Percentiles rank a stretch among this genome's conserved stretches.
Conservation (phyloP, 345 rosid genomes). For the Zanthoxylum bungeanum region DNA sequence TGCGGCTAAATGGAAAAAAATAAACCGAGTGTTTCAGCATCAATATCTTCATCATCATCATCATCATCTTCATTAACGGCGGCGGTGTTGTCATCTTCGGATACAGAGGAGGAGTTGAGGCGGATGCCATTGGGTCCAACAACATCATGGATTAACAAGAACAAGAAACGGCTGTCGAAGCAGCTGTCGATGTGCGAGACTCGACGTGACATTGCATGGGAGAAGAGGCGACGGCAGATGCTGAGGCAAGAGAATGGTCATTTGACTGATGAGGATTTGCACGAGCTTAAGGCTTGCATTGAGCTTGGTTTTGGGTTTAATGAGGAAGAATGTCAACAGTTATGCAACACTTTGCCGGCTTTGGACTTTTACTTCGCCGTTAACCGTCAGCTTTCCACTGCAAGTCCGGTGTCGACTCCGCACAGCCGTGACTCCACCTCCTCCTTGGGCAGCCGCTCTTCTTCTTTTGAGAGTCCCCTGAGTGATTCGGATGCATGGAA, state of each 20-base stretch:
- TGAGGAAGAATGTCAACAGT: slow-evolving; percentile 69
- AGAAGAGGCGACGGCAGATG: slow-evolving; percentile 70
- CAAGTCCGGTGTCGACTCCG: slow-evolving; percentile 76
- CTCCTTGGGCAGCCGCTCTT: slow-evolving; percentile 43
- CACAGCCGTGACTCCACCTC: slow-evolving; percentile 41
- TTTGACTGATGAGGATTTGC: slow-evolving; percentile 74
- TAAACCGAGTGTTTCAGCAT: neutral
- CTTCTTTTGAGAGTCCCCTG: slow-evolving; percentile 61
- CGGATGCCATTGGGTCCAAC: too few relatives aligned
- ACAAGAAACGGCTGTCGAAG: slow-evolving; percentile 52
- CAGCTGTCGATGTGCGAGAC: slow-evolving; percentile 88
- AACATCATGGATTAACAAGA: too few relatives aligned
- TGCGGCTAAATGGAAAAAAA: slow-evolving; percentile 1
- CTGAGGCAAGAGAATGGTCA: slow-evolving; percentile 43
- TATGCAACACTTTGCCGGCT: slow-evolving; percentile 79
- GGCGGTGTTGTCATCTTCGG: slow-evolving; percentile 15
- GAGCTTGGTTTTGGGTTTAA: slow-evolving; percentile 95
- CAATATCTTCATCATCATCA: slow-evolving; percentile 14
- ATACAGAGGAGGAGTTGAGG: slow-evolving; percentile 37
- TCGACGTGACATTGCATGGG: slow-evolving; percentile 75
- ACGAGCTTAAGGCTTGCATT: slow-evolving; percentile 85
- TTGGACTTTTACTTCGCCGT: slow-evolving; percentile 90
- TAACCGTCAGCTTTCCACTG: slow-evolving; percentile 65
- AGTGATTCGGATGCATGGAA: slow-evolving; percentile 66
- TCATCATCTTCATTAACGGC: too few relatives aligned